These are phyloP conservation scores for Yarrowia bubula DNA, from an alignment of 805 yeast species.

Conservation along the genomic window DNA sequence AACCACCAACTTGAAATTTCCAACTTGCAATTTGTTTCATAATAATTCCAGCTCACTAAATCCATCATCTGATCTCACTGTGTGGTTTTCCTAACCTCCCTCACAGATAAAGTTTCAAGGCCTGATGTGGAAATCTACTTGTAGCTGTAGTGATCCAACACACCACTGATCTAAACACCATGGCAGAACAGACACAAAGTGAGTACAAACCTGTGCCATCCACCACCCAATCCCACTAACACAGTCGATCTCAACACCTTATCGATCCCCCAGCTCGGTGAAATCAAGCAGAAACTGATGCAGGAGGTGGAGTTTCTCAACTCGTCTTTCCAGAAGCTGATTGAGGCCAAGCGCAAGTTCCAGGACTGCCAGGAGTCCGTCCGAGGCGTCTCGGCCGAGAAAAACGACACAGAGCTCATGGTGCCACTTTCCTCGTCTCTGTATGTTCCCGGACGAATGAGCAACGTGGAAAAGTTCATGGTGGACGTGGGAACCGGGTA, in stretches of 20 bases:
- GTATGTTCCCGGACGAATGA: slow-evolving; percentile 81
- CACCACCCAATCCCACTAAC: background rate
- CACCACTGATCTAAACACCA: background rate
- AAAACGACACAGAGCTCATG: slow-evolving; percentile 48
- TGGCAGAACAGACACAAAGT: slow-evolving; percentile 27
- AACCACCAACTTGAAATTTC: too few relatives aligned
- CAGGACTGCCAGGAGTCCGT: slow-evolving; percentile 76
- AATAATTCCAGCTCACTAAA: too few relatives aligned
- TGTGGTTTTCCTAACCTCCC: too few relatives aligned
- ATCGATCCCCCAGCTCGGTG: slow-evolving; percentile 78
- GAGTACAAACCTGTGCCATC: background rate
- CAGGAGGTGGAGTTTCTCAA: slow-evolving; percentile 83
- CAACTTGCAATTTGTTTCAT: too few relatives aligned
- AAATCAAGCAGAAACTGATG: slow-evolving; percentile 78
- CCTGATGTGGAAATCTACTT: background rate
- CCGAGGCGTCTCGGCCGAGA: slow-evolving; percentile 46
- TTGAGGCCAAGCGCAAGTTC: slow-evolving; percentile 77
- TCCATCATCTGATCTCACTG: too few relatives aligned
- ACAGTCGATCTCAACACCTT: slow-evolving; percentile 66
- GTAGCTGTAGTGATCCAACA: too few relatives aligned
- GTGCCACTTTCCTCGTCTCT: slow-evolving; percentile 88
- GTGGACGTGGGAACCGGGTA: slow-evolving; percentile 98
- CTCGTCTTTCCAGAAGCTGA: slow-evolving; percentile 77
- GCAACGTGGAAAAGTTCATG: slow-evolving; percentile 63
- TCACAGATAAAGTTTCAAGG: background rate